Conservation (phyloP, 805 yeast genomes). For the Ogataea trehaloabstinens region DNA sequence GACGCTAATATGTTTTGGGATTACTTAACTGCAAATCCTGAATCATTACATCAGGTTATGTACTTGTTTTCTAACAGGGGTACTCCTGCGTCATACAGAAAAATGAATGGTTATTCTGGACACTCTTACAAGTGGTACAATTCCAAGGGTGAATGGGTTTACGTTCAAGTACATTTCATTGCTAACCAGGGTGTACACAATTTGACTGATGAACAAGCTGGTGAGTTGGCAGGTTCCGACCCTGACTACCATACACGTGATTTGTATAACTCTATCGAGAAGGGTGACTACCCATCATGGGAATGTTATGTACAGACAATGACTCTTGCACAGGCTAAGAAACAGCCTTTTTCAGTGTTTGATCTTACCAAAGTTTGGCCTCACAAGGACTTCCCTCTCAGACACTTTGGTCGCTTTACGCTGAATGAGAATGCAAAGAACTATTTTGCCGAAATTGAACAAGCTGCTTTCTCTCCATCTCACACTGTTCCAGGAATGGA, state of each 20-base stretch:
- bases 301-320: conserved; percentile 80
- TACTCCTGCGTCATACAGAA: conserved; percentile 71
- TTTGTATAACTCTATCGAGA: conserved; percentile 72
- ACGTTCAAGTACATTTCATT: conserved; percentile 74
- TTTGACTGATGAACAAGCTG: conserved; percentile 65
- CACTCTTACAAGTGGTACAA: conserved; percentile 82
- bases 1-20: conserved; percentile 87
- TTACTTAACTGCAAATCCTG: conserved; percentile 70
- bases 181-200: conserved; percentile 54
- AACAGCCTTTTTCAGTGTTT: conserved; percentile 76
- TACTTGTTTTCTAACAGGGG: conserved; percentile 78
- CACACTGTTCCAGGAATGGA: conserved; percentile 84
- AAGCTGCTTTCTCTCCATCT: conserved; percentile 82
- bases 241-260: conserved; percentile 84
- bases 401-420: conserved; percentile 78
- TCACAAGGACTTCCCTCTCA: conserved; percentile 78
- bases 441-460: conserved; percentile 86
- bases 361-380: conserved; percentile 95
- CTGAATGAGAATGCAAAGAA: conserved; percentile 82
- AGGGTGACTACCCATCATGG: conserved; percentile 81
- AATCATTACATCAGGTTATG: conserved; percentile 72
- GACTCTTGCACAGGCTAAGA: conserved; percentile 78
- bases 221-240: conserved; percentile 64
- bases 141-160: conserved; percentile 70
- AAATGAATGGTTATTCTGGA: conserved; percentile 83